Percentiles rank a stretch among this genome's conserved stretches.
Evolutionary conservation across 169 alveolate genomes (phyloP).

Genomic region (Plasmodium cynomolgi): DNA sequence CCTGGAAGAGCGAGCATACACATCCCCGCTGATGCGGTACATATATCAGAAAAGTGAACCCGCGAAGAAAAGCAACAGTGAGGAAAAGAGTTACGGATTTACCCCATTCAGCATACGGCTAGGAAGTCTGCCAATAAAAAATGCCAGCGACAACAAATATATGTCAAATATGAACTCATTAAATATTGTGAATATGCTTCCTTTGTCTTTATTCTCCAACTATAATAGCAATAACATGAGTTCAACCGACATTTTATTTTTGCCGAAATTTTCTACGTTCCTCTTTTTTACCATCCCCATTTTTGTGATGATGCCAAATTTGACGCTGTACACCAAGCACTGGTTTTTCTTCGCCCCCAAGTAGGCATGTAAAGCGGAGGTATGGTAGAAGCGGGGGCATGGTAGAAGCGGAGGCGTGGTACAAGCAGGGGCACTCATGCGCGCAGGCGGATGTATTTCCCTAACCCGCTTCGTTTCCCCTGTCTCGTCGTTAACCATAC

Average conservation of each 20-base stretch:
- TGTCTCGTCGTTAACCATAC: not conserved
- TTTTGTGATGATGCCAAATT: conserved; percentile 63
- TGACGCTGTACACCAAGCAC: conserved; percentile 67
- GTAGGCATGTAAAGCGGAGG: not conserved
- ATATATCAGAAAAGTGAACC: conserved; percentile 23
- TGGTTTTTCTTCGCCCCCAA: conserved; percentile 75
- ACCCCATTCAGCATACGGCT: conserved; percentile 58
- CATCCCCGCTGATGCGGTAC: conserved; percentile 65
- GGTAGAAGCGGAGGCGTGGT: too few relatives aligned
- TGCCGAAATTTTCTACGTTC: conserved; percentile 67
- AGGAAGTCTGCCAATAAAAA: conserved; percentile 57
- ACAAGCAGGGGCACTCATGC: not conserved
- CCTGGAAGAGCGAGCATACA: conserved; percentile 63
- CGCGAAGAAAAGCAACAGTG: conserved; percentile 1
- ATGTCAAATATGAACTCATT: conserved; percentile 67
- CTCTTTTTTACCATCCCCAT: conserved; percentile 71
- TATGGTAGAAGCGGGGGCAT: not conserved
- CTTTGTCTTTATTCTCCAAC: conserved; percentile 63
- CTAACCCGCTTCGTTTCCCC: not conserved
- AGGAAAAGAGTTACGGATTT: conserved; percentile 4
- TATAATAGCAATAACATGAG: conserved; percentile 73
- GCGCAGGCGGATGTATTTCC: not conserved
- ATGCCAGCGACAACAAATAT: conserved; percentile 57
- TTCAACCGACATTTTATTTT: conserved; percentile 64
- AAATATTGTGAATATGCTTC: conserved; percentile 48